A percentile compares a stretch with the other conserved stretches of the same genome.
phyloP scores from a whole-genome alignment of 2,329 filamentous ascomycete species.

The Xylaria sp. region DNA sequence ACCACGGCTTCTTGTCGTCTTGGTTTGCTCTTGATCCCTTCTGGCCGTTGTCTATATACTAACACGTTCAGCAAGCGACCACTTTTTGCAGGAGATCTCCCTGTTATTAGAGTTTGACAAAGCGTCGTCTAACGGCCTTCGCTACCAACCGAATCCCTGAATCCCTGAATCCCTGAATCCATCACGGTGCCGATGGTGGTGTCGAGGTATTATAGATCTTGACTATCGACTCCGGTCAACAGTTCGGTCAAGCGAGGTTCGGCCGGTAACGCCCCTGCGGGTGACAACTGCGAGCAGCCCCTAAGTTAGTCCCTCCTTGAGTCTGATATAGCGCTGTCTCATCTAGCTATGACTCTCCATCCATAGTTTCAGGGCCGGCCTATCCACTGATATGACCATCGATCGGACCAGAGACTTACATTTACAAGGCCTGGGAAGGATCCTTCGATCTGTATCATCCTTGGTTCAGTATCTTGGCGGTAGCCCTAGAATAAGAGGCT shows the following conservation, averaged over 20 bases:
- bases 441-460: constrained; percentile 19
- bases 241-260: constrained; percentile 7
- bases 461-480: constrained; percentile 30
- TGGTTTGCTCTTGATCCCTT: not conserved
- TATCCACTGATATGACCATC: constrained; percentile 6
- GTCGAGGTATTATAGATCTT: constrained; percentile 15
- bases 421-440: constrained; percentile 5
- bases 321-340: constrained; percentile 5
- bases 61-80: constrained; percentile 6
- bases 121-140: constrained; percentile 1
- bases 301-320: constrained; percentile 10
- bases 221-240: constrained; percentile 11
- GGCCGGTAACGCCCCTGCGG: constrained; percentile 13
- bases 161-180: constrained; percentile 19
- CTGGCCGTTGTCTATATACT: not conserved
- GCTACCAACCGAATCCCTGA: constrained; percentile 11
- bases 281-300: constrained; percentile 12
- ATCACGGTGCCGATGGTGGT: constrained; percentile 21
- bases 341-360: constrained; percentile 7
- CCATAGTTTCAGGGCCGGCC: constrained; percentile 12
- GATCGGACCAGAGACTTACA: constrained; percentile 15
- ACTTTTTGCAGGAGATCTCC: constrained; percentile 9
- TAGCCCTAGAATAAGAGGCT: constrained; percentile 30
- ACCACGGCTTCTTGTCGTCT: not conserved
- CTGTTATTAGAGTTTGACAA: constrained; percentile 1